phyloP scores from a whole-genome alignment of 352 stramenopile genomes.

The Globisporangium sylvaticum region DNA sequence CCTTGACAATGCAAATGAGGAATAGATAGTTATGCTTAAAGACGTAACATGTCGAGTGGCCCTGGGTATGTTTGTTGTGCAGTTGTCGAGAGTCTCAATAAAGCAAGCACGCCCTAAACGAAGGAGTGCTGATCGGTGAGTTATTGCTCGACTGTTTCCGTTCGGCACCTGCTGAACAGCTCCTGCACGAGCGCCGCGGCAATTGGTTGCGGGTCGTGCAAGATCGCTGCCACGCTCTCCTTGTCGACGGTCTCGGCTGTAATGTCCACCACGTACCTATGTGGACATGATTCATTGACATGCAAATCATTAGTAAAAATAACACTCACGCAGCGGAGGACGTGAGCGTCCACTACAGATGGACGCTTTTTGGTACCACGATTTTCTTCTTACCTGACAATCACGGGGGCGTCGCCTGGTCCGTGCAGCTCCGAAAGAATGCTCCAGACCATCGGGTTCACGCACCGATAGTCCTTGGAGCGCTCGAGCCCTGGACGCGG shows the following conservation, averaged over 20 bases:
- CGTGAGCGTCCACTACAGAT: background rate
- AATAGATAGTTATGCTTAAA: too few species aligned
- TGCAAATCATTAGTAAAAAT: background rate
- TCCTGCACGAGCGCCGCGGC: slow-evolving; percentile 39
- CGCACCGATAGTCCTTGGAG: slow-evolving; percentile 59
- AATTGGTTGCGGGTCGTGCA: slow-evolving; percentile 40
- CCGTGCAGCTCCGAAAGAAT: slow-evolving; percentile 64
- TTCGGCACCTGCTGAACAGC: slow-evolving; percentile 39
- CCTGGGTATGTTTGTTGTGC: too few species aligned
- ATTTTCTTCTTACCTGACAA: slow-evolving; percentile 17
- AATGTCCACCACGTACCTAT: slow-evolving; percentile 48
- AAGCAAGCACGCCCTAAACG: background rate
- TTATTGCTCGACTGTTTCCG: slow-evolving; percentile 13
- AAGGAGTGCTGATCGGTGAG: background rate
- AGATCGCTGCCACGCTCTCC: slow-evolving; percentile 25
- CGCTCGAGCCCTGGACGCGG: slow-evolving; percentile 38
- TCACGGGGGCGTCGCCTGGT: slow-evolving; percentile 38
- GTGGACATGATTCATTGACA: background rate
- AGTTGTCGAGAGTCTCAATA: background rate
- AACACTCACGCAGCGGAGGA: background rate
- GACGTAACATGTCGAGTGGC: too few species aligned
- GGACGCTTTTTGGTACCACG: background rate
- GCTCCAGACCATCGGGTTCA: slow-evolving; percentile 75
- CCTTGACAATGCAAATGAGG: too few species aligned
- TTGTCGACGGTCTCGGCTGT: slow-evolving; percentile 38